Evolutionary conservation across 176 grass and related monocot species (phyloP), one percentile per base, ranked within the genome.

Genomic region (Oryza rufipogon): DNA sequence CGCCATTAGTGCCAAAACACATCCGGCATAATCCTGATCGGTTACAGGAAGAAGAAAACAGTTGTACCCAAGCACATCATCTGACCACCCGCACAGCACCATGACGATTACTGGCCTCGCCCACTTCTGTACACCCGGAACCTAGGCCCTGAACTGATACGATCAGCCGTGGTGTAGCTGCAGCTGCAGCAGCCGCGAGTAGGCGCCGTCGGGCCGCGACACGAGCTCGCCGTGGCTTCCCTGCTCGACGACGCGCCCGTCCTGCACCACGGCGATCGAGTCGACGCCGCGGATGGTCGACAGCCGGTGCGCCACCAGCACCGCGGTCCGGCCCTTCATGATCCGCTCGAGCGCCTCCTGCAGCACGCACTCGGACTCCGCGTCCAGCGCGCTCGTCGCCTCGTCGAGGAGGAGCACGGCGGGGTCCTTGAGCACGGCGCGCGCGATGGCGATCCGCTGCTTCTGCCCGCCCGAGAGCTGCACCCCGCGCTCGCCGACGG

Each of bases 281-380:
- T 97, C 92, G 0, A 97, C 94, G 25, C 83, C 84, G 4, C 92
- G 85, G 66, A 97, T 94, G 0, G 92, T 97, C 0, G 89, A 94
- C 14, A 94, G 86, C 16, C 94, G 85, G 77, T 97, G 94, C 23
- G 92, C 94, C 41, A 97, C 90, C 44, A 97, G 86, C 60, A 97
- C 88, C 1, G 90, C 83, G 2, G 90, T 97, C 45, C 94, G 90
- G 10, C 90, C 94, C 88, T 92, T 94, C 94, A 97, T 97, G 76
- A 97, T 89, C 61, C 92, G 87, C 58, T 92, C 92, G 11, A 97
- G 84, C 77, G 94, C 94, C 90, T 94, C 94, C 90, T 97, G 94
- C 49, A 97, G 79, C 78, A 94, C 90, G 79, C 88, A 94, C 80
- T 97, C 94, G 0, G 94, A 93, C 76, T 97, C 94, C 2, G 89